Evolutionary conservation across 805 yeast species (phyloP).

Genomic region (Groenewaldozyma salmanticensis): DNA sequence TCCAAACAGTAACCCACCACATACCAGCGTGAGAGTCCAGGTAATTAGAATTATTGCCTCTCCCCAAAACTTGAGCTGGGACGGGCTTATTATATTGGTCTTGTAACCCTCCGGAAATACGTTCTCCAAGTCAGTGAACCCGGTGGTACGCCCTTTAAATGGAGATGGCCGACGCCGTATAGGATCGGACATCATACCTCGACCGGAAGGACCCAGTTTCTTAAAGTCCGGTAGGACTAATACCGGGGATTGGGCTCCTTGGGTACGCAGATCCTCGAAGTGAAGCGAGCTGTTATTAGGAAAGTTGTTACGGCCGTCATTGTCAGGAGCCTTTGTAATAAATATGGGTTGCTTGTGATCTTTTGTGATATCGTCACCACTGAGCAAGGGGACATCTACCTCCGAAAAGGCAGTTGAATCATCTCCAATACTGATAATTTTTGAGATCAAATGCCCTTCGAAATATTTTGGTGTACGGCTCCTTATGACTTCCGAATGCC

Average conservation of each 20-base stretch:
- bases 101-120: background rate
- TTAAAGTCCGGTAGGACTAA: background rate
- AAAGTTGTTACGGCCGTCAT: background rate
- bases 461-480: too few species aligned
- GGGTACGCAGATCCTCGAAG: background rate
- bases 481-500: background rate
- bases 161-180: background rate
- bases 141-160: background rate
- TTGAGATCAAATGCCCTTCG: too few species aligned
- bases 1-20: conserved; percentile 11
- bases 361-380: too few species aligned
- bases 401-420: too few species aligned
- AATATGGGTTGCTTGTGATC: too few species aligned
- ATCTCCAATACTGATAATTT: too few species aligned
- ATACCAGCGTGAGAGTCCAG: conserved; percentile 10
- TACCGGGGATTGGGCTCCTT: background rate
- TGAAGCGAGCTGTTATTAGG: background rate
- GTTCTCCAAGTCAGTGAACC: background rate
- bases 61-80: conserved; percentile 4
- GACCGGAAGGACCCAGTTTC: background rate
- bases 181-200: too few species aligned
- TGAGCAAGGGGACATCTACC: background rate
- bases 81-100: background rate
- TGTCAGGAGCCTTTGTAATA: background rate
- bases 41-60: conserved; percentile 8